These are phyloP conservation scores for Wickerhamiella sorbophila DNA, from an alignment of 805 yeast species.

Conservation along the genomic window DNA sequence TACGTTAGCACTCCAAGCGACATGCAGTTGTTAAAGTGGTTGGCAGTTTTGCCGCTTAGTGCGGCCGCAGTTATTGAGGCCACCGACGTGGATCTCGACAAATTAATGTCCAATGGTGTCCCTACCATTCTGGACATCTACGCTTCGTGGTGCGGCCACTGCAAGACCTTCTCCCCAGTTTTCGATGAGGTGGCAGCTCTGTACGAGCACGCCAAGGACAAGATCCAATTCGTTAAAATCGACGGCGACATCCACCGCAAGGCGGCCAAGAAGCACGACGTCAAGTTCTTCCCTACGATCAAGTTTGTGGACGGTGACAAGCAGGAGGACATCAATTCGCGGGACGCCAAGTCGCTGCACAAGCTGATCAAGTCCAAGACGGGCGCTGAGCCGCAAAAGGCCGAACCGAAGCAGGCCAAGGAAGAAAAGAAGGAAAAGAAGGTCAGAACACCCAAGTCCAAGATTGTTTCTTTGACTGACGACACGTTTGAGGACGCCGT, in stretches of 20 bases:
- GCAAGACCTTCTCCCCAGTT: slow-evolving; percentile 74
- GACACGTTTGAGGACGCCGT: slow-evolving; percentile 32
- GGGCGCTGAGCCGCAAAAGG: slow-evolving; percentile 19
- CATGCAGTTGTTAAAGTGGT: neutral
- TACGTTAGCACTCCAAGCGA: no score
- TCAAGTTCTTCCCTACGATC: slow-evolving; percentile 54
- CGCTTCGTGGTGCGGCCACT: slow-evolving; percentile 89
- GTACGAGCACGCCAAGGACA: slow-evolving; percentile 34
- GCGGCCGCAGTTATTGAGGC: slow-evolving; percentile 11
- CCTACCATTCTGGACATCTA: slow-evolving; percentile 54
- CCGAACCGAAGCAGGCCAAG: slow-evolving; percentile 3
- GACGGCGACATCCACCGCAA: slow-evolving; percentile 46
- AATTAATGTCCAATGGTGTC: slow-evolving; percentile 42
- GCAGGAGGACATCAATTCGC: slow-evolving; percentile 37
- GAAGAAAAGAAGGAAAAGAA: neutral
- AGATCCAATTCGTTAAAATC: slow-evolving; percentile 37
- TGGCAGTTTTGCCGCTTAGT: neutral
- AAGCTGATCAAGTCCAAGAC: slow-evolving; percentile 33
- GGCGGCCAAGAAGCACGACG: slow-evolving; percentile 36
- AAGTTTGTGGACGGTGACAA: slow-evolving; percentile 40
- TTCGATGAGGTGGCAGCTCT: slow-evolving; percentile 67
- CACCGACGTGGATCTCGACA: slow-evolving; percentile 44
- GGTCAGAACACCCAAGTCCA: neutral
- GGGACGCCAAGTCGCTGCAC: slow-evolving; percentile 37
- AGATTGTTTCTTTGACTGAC: slow-evolving; percentile 23